phyloP scores from a whole-genome alignment of 352 stramenopile species.

The Pelagophyceae sp. region DNA sequence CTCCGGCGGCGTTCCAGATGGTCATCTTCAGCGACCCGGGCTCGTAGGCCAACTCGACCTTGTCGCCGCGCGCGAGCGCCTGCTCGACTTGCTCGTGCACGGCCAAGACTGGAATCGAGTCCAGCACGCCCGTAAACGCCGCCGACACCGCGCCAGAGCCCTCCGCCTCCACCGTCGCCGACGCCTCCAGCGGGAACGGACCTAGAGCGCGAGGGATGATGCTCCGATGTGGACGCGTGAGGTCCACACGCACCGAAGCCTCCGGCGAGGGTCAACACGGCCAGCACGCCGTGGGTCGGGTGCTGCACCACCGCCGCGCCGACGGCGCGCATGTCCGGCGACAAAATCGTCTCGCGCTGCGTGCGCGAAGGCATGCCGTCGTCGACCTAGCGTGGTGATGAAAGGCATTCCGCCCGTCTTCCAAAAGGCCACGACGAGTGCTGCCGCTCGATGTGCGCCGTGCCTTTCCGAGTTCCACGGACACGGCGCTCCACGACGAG shows the following conservation, averaged over 20 bases:
- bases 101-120: constrained; percentile 32
- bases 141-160: constrained; percentile 50
- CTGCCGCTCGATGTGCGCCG: too few species aligned
- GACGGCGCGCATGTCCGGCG: not conserved
- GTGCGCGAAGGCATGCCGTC: constrained; percentile 10
- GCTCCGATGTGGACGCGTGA: not conserved
- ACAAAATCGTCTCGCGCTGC: not conserved
- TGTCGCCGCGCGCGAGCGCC: constrained; percentile 7
- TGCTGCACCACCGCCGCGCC: not conserved
- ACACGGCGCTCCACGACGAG: too few species aligned
- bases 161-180: not conserved
- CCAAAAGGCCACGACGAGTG: too few species aligned
- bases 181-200: not conserved
- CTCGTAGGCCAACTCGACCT: constrained; percentile 1
- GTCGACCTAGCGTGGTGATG: too few species aligned
- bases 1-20: not conserved
- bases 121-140: constrained; percentile 47
- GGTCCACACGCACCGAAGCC: not conserved
- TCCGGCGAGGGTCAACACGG: not conserved
- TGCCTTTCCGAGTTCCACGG: too few species aligned
- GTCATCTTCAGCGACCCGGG: constrained; percentile 4
- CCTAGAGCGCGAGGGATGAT: not conserved
- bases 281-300: not conserved
- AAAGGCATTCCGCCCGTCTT: too few species aligned
- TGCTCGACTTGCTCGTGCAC: not conserved